These are phyloP conservation scores for Rosa lucieae DNA, from an alignment of 306 rosid genomes.

Conservation along the genomic window DNA sequence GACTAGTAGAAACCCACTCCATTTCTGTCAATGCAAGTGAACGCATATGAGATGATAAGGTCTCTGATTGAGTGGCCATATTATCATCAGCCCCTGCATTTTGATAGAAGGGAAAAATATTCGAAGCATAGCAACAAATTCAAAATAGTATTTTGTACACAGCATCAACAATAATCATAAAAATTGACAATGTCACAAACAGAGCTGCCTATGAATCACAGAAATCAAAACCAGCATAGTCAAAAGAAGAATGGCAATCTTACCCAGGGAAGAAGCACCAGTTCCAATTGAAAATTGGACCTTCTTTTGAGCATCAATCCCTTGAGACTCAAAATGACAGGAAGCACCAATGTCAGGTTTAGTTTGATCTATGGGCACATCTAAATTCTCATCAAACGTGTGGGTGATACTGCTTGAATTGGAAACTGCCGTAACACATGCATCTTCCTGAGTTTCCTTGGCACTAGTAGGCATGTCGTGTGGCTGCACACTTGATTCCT, in stretches of 20 bases:
- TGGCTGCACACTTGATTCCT: constrained; percentile 37
- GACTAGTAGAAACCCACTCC: constrained; percentile 66
- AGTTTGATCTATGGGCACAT: constrained; percentile 36
- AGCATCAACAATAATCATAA: constrained; percentile 21
- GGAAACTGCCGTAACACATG: constrained; percentile 46
- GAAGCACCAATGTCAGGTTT: constrained; percentile 29
- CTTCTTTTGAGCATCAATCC: constrained; percentile 47
- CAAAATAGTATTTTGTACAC: constrained; percentile 20
- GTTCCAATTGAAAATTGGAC: constrained; percentile 50
- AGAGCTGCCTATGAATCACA: constrained; percentile 13
- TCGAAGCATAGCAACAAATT: constrained; percentile 35
- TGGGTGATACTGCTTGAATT: constrained; percentile 38
- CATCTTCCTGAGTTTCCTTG: constrained; percentile 49
- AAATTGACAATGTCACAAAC: constrained; percentile 8
- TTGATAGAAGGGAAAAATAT: constrained; percentile 47
- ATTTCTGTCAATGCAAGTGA: constrained; percentile 98
- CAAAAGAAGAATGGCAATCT: constrained; percentile 19
- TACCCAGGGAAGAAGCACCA: constrained; percentile 55
- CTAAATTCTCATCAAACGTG: constrained; percentile 45
- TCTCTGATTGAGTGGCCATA: constrained; percentile 79
- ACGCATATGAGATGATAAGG: constrained; percentile 81
- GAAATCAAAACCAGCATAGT: constrained; percentile 8
- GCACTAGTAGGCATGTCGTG: constrained; percentile 25
- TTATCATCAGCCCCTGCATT: constrained; percentile 80
- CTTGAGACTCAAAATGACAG: constrained; percentile 43